These are phyloP conservation scores for Talaromyces amestolkiae DNA, from an alignment of 2,329 filamentous ascomycete genomes.

Conservation along the genomic window DNA sequence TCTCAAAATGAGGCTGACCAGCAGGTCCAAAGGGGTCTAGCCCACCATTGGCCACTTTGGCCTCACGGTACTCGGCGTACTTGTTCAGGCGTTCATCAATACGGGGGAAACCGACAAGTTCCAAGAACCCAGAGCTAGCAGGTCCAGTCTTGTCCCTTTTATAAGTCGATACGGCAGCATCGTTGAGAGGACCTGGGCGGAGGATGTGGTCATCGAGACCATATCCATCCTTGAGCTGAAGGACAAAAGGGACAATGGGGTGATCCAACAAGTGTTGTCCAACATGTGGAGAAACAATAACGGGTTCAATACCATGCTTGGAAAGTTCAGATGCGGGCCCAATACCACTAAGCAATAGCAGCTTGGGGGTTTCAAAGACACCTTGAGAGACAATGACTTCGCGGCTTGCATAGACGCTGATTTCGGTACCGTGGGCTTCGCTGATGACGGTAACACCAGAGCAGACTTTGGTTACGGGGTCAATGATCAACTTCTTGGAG, in stretches of 20 bases:
- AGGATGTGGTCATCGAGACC: constrained; percentile 40
- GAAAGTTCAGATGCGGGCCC: constrained; percentile 32
- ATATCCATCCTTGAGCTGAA: constrained; percentile 43
- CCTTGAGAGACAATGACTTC: constrained; percentile 48
- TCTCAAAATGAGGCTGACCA: constrained; percentile 60
- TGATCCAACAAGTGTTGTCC: constrained; percentile 48
- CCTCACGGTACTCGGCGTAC: constrained; percentile 46
- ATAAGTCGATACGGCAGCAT: constrained; percentile 35
- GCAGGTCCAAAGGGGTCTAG: constrained; percentile 54
- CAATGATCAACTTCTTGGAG: constrained; percentile 53
- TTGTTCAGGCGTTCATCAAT: constrained; percentile 53
- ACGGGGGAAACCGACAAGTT: constrained; percentile 56
- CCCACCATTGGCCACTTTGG: constrained; percentile 39
- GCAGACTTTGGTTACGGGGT: constrained; percentile 40
- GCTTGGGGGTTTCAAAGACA: constrained; percentile 43
- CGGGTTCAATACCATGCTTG: constrained; percentile 5
- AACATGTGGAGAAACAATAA: constrained; percentile 25
- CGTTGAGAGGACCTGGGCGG: constrained; percentile 35
- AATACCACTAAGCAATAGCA: constrained; percentile 34
- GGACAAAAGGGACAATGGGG: constrained; percentile 41
- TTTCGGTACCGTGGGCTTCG: constrained; percentile 34
- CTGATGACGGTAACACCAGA: constrained; percentile 48
- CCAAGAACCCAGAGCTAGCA: constrained; percentile 38
- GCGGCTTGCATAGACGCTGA: constrained; percentile 32
- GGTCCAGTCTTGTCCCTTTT: constrained; percentile 31